Conservation (phyloP, 164 flowering plant species). For the Stephania yunnanensis region DNA sequence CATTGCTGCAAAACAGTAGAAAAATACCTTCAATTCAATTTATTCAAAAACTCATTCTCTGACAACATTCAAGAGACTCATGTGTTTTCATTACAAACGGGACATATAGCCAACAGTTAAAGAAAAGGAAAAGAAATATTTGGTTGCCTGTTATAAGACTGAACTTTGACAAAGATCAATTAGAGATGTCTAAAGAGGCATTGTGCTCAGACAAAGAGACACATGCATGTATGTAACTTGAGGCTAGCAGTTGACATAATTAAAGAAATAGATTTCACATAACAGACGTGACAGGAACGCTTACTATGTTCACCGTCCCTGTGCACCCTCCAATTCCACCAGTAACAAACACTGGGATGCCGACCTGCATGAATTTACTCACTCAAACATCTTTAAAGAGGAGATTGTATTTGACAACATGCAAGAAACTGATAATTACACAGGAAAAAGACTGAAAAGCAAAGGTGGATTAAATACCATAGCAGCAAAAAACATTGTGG, state of each 20-base stretch:
- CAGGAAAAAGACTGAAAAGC: not conserved
- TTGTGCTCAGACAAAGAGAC: not conserved
- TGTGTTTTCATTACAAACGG: too few relatives aligned
- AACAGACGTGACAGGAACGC: slow-evolving; percentile 11
- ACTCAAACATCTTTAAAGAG: not conserved
- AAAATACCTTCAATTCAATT: slow-evolving; percentile 1
- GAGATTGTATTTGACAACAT: not conserved
- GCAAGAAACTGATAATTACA: not conserved
- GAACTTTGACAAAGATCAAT: too few relatives aligned
- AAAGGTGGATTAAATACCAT: slow-evolving; percentile 37
- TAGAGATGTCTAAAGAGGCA: not conserved
- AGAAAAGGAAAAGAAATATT: too few relatives aligned
- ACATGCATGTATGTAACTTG: not conserved
- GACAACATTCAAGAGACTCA: not conserved
- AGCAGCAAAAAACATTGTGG: slow-evolving; percentile 89
- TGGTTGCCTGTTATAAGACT: too few relatives aligned
- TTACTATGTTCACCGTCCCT: slow-evolving; percentile 83
- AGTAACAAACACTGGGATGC: slow-evolving; percentile 83
- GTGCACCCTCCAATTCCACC: slow-evolving; percentile 98
- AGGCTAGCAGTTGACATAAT: not conserved
- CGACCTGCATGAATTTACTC: slow-evolving; percentile 51
- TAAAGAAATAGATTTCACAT: not conserved
- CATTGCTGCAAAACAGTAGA: slow-evolving; percentile 55
- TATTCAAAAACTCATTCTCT: not conserved
- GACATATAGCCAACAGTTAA: not conserved